Base-by-base conservation (phyloP, 768 basidiomycete species). In the Trametes sanguinea region DNA sequence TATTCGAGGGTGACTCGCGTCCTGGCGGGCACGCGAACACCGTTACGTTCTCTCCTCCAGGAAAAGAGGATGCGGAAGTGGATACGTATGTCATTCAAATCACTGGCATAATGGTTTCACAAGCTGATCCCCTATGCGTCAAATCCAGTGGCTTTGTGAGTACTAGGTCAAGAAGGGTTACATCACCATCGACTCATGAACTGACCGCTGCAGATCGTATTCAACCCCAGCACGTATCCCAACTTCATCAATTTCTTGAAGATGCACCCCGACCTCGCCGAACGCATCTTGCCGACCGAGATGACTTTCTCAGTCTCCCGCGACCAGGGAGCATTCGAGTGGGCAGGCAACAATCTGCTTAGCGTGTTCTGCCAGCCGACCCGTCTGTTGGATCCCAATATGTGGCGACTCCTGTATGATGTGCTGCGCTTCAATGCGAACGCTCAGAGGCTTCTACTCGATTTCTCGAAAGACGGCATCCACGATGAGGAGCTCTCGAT, bases 221-320 rank as follows among this genome's bases (percentile, higher is more conserved):
- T 88, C 73, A 91, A 92, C 69, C 86, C 89, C 0, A 77, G 76
- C 40, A 90, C 89, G 0, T 92, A 91, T 68, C 91, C 89, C 22
- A 91, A 92, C 72, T 90, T 92, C 69, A 79, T 89, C 51, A 81
- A 83, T 44, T 93, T 92, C 70, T 78, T 92, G 37, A 73, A 76
- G 14, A 71, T 78, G 32, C 76, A 81, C 50, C 74, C 79, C 5
- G 68, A 72, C 13, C 80, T 90, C 43, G 75, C 60, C 1, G 53
- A 60, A 11, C 63, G 74, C 4, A 79, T 85, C 33, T 66, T 84
- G 44, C 78, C 81, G 3, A 89, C 89, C 0, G 83, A 86, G 57
- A 92, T 92, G 90, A 87, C 90, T 0, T 92, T 92, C 73, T 83
- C 84, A 65, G 83, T 94, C 42, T 88, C 90, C 3, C 80, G 89